These are phyloP conservation scores for Pleoardoris graminearum DNA, from an alignment of 2,329 filamentous ascomycete genomes.

Conservation along the genomic window DNA sequence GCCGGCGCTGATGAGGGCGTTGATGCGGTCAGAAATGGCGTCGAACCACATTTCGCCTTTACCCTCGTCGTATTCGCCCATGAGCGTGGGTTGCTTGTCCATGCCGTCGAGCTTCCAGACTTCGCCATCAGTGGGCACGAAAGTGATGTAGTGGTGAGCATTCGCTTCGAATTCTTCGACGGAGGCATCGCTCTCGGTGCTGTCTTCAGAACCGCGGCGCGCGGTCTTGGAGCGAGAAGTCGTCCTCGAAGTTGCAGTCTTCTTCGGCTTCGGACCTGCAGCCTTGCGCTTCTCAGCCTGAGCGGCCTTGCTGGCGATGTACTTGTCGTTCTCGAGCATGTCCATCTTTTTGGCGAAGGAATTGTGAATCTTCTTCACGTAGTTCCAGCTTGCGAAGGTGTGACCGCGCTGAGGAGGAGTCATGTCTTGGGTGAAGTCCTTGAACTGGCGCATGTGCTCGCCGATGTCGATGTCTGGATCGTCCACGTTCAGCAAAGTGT, in stretches of 20 bases:
- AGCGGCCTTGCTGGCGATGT: slow-evolving; percentile 65
- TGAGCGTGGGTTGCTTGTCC: slow-evolving; percentile 67
- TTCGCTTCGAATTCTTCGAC: slow-evolving; percentile 59
- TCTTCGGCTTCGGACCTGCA: slow-evolving; percentile 17
- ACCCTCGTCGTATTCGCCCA: slow-evolving; percentile 50
- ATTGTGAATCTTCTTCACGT: slow-evolving; percentile 83
- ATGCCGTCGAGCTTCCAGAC: slow-evolving; percentile 92
- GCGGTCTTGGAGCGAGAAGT: slow-evolving; percentile 29
- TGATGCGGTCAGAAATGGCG: slow-evolving; percentile 66
- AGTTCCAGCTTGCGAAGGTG: slow-evolving; percentile 71
- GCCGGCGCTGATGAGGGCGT: slow-evolving; percentile 67
- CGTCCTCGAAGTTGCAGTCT: slow-evolving; percentile 48
- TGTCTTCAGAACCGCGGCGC: slow-evolving; percentile 36
- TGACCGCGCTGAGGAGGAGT: slow-evolving; percentile 75
- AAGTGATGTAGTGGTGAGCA: slow-evolving; percentile 87
- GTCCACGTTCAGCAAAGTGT: slow-evolving; percentile 83
- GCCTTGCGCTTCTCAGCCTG: slow-evolving; percentile 16
- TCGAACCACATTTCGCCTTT: slow-evolving; percentile 64
- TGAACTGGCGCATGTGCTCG: slow-evolving; percentile 71
- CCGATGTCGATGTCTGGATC: slow-evolving; percentile 65
- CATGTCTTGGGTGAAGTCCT: slow-evolving; percentile 68
- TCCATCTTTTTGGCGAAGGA: slow-evolving; percentile 72
- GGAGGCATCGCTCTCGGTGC: slow-evolving; percentile 42
- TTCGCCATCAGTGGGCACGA: slow-evolving; percentile 72
- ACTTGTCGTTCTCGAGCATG: slow-evolving; percentile 71